phyloP scores from a whole-genome alignment of 768 basidiomycete genomes.

The Melanogaster broomeanus region DNA sequence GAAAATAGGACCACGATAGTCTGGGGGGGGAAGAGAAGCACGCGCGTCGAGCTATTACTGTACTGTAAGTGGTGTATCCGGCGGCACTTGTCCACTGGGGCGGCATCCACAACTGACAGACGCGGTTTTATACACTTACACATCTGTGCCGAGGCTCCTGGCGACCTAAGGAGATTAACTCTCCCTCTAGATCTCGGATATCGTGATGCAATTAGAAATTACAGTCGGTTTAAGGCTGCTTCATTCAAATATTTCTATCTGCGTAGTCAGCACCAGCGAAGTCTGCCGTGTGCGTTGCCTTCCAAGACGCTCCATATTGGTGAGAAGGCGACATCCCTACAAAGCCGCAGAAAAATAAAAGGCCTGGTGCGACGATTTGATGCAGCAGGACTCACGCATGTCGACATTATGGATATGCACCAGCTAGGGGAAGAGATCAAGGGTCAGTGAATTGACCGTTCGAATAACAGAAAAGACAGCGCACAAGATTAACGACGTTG shows the following conservation, averaged over 20 bases:
- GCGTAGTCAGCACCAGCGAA: background rate
- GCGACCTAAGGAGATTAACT: no score
- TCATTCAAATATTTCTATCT: background rate
- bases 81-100: no score
- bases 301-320: constrained; percentile 8
- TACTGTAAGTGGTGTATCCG: no score
- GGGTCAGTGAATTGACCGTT: background rate
- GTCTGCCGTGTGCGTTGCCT: background rate
- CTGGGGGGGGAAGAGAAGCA: no score
- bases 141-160: no score
- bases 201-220: no score
- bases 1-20: no score
- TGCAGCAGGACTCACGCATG: constrained; percentile 1
- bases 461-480: background rate
- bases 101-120: no score
- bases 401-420: background rate
- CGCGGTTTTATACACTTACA: no score
- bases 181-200: no score
- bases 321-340: constrained; percentile 10
- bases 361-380: background rate
- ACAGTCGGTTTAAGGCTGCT: no score
- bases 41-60: no score
- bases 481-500: constrained; percentile 3
- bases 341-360: background rate
- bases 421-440: background rate